phyloP scores from a whole-genome alignment of 768 basidiomycete species.

The Amanita phalloides region DNA sequence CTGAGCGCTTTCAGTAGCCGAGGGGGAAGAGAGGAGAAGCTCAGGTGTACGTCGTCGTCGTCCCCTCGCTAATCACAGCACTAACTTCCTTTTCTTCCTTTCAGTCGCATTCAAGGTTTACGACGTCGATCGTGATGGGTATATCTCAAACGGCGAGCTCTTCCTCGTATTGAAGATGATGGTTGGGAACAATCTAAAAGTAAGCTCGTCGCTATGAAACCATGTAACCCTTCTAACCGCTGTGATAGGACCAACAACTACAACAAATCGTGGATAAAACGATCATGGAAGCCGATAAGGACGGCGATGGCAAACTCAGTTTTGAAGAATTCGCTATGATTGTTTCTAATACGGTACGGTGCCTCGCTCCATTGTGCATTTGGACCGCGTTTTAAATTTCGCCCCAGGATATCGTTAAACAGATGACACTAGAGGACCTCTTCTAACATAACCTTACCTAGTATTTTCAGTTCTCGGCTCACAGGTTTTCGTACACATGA shows the following conservation, averaged over 20 bases:
- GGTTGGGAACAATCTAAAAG: slow-evolving; percentile 99
- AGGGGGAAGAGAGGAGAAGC: slow-evolving; percentile 94
- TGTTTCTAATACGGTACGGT: slow-evolving; percentile 90
- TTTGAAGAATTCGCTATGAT: slow-evolving; percentile 96
- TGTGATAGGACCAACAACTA: slow-evolving; percentile 81
- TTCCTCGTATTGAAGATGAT: slow-evolving; percentile 99
- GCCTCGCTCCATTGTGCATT: slow-evolving; percentile 6
- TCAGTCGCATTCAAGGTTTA: slow-evolving; percentile 99
- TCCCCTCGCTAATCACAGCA: slow-evolving; percentile 2
- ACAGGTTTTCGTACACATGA: slow-evolving; percentile 2
- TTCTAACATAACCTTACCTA: slow-evolving; percentile 38
- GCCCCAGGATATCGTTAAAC: slow-evolving; percentile 89
- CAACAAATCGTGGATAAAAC: slow-evolving; percentile 99
- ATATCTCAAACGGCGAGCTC: slow-evolving; percentile 95
- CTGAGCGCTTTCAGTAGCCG: slow-evolving; percentile 96
- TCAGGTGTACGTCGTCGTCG: slow-evolving; percentile 62
- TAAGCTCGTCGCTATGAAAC: slow-evolving; percentile 17
- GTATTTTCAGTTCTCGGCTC: not conserved
- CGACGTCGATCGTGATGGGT: slow-evolving; percentile 96
- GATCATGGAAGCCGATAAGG: slow-evolving; percentile 98
- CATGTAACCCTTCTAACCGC: not conserved
- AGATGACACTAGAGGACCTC: slow-evolving; percentile 94
- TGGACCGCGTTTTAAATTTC: not conserved
- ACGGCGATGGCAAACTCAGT: slow-evolving; percentile 93
- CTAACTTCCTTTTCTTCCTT: not conserved